These are phyloP conservation scores for Ampelomyces quisqualis DNA, from an alignment of 2,329 filamentous ascomycete species.

Conservation along the genomic window DNA sequence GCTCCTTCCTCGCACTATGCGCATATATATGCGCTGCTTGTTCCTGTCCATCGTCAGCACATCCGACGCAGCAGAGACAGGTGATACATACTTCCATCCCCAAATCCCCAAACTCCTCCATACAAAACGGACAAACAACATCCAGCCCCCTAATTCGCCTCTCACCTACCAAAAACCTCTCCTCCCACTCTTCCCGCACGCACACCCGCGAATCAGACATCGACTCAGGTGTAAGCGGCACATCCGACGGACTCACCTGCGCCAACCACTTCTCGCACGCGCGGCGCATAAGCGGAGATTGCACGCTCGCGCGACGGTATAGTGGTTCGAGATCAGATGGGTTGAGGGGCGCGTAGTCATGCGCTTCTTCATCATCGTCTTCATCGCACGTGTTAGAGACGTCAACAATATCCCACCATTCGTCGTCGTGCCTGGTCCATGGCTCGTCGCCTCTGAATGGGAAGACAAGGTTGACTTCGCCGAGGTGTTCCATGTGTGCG, in stretches of 20 bases:
- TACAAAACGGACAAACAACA: constrained; percentile 3
- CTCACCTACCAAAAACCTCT: constrained; percentile 7
- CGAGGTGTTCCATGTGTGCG: constrained; percentile 9
- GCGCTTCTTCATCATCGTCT: not conserved
- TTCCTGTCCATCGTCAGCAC: no score
- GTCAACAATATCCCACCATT: constrained; percentile 23
- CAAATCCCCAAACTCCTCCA: not conserved
- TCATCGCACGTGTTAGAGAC: no score
- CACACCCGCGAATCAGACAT: not conserved
- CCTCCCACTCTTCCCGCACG: constrained; percentile 13
- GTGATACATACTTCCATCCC: not conserved
- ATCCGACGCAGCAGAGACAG: no score
- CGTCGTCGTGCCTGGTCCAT: constrained; percentile 31
- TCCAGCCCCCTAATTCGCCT: not conserved
- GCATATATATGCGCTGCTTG: no score
- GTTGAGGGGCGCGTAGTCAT: not conserved
- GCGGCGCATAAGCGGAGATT: not conserved
- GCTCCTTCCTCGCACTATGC: not conserved
- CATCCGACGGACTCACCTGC: not conserved
- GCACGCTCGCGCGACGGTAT: constrained; percentile 7
- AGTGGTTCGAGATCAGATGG: constrained; percentile 4
- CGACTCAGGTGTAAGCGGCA: not conserved
- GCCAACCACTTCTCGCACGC: constrained; percentile 2
- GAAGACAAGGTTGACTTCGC: not conserved
- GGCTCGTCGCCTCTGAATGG: constrained; percentile 24